These are phyloP conservation scores for Ogataea thermomethanolica DNA, from an alignment of 805 yeast genomes.

Conservation along the genomic window DNA sequence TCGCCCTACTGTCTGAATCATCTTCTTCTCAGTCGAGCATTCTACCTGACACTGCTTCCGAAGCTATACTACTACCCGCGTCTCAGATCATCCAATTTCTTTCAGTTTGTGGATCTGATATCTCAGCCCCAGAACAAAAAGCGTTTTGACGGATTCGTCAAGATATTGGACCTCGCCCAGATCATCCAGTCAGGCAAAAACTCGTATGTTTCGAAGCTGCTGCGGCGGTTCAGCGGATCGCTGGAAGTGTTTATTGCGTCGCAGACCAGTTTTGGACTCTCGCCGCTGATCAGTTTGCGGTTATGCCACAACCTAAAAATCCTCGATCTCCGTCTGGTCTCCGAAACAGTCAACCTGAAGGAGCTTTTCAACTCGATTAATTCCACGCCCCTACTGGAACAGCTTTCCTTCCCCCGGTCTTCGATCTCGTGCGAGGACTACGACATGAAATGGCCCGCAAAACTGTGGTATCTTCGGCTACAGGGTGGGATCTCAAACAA, in stretches of 20 bases:
- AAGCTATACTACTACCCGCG: conserved; percentile 61
- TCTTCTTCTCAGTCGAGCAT: conserved; percentile 56
- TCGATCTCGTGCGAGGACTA: conserved; percentile 68
- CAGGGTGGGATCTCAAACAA: conserved; percentile 89
- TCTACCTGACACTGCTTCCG: conserved; percentile 62
- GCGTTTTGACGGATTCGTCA: conserved; percentile 56
- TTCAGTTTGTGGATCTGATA: conserved; percentile 64
- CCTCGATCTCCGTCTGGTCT: conserved; percentile 78
- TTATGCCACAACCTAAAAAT: conserved; percentile 61
- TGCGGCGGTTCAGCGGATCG: conserved; percentile 69
- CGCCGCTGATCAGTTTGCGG: conserved; percentile 80
- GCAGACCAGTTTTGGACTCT: conserved; percentile 89
- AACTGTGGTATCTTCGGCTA: conserved; percentile 63
- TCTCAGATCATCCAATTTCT: conserved; percentile 65
- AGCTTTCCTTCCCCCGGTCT: conserved; percentile 83
- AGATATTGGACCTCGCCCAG: conserved; percentile 65
- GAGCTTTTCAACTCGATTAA: conserved; percentile 76
- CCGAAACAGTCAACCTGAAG: conserved; percentile 82
- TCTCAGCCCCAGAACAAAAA: conserved; percentile 41
- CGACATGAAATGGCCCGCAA: conserved; percentile 74
- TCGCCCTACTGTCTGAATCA: conserved; percentile 43
- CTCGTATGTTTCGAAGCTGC: conserved; percentile 77
- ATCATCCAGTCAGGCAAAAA: conserved; percentile 91
- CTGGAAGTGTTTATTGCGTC: conserved; percentile 80
- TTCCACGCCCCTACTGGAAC: conserved; percentile 58